These are phyloP conservation scores for Micractinium sp. DNA, from an alignment of 139 green algal species.

Conservation along the genomic window DNA sequence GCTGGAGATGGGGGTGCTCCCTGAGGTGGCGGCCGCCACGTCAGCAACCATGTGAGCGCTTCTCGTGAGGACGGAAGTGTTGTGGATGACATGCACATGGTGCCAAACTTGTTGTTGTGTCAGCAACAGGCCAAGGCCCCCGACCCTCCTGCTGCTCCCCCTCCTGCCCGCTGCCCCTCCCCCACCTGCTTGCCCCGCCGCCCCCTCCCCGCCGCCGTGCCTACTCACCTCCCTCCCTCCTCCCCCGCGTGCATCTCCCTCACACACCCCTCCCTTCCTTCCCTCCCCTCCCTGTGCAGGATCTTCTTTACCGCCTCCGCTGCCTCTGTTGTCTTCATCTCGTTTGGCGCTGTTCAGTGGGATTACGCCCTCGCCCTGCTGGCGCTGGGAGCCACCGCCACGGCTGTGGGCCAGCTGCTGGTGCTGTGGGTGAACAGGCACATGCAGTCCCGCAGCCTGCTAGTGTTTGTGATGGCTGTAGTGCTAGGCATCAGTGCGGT, in stretches of 20 bases:
- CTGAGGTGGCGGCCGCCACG: conserved; percentile 69
- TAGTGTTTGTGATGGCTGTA: conserved; percentile 46
- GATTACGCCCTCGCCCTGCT: conserved; percentile 51
- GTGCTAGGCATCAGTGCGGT: conserved; percentile 32
- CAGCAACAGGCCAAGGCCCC: background rate
- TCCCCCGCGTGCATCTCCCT: background rate
- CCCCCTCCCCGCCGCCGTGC: background rate
- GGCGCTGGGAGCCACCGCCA: conserved; percentile 49
- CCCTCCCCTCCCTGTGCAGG: background rate
- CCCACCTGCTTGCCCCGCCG: background rate
- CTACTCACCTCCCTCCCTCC: background rate
- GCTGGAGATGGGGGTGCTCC: conserved; percentile 66
- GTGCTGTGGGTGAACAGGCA: conserved; percentile 16
- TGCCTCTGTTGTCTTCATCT: conserved; percentile 62
- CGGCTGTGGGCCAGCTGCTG: conserved; percentile 48
- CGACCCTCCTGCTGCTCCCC: too few relatives aligned
- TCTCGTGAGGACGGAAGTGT: background rate
- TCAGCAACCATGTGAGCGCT: conserved; percentile 63
- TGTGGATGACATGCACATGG: background rate
- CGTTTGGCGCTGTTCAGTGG: conserved; percentile 52
- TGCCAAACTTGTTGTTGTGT: background rate
- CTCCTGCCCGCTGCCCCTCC: background rate
- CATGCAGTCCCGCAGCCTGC: conserved; percentile 18
- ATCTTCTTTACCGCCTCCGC: conserved; percentile 59
- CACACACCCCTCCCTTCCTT: background rate